phyloP scores from a whole-genome alignment of 768 basidiomycete species.

The Leccinum olivaceopallidum region DNA sequence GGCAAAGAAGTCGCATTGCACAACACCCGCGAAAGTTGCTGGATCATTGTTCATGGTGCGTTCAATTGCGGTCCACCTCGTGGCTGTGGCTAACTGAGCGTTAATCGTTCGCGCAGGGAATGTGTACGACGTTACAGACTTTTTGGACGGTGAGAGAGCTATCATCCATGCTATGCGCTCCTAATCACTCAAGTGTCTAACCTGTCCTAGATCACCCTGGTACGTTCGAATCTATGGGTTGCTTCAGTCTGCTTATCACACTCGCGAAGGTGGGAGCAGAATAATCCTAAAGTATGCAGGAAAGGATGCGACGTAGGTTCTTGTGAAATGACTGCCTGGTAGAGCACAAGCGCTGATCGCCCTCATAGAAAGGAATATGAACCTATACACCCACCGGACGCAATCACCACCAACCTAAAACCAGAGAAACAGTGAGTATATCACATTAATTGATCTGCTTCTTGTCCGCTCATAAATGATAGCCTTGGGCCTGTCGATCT shows the following conservation, averaged over 20 bases:
- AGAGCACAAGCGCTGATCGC: conserved; percentile 1
- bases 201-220: conserved; percentile 60
- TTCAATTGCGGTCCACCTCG: neutral
- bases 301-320: conserved; percentile 78
- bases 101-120: conserved; percentile 46
- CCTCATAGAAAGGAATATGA: conserved; percentile 70
- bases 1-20: conserved; percentile 56
- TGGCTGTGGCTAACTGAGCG: conserved; percentile 10
- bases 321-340: neutral
- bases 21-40: conserved; percentile 62
- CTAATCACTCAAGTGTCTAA: neutral
- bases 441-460: neutral
- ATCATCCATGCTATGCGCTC: neutral
- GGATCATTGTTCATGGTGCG: conserved; percentile 85
- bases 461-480: conserved; percentile 7
- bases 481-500: conserved; percentile 75
- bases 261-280: conserved; percentile 64
- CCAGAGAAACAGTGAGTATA: conserved; percentile 76
- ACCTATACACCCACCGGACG: conserved; percentile 86
- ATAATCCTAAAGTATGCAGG: conserved; percentile 90
- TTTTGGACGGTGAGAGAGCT: conserved; percentile 59
- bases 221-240: conserved; percentile 21
- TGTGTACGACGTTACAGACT: conserved; percentile 79
- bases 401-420: conserved; percentile 72
- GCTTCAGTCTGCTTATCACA: conserved; percentile 1